Percentiles rank a stretch among this genome's conserved stretches.
These are phyloP conservation scores for Clavulina sp. DNA, from an alignment of 768 basidiomycete genomes.

Conservation along the genomic window DNA sequence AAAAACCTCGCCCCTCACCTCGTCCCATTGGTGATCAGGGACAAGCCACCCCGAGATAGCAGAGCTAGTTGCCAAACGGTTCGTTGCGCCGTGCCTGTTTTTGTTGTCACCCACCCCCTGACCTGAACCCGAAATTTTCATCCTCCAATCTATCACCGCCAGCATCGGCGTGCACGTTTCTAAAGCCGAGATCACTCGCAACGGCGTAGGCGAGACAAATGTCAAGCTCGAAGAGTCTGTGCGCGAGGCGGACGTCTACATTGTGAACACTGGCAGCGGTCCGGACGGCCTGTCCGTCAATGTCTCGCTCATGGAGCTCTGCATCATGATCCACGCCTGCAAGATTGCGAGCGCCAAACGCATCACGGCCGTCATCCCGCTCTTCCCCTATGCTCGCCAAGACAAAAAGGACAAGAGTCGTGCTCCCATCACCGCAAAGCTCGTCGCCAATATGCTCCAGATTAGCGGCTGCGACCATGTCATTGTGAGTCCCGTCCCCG, in stretches of 20 bases:
- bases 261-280: conserved; percentile 83
- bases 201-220: conserved; percentile 79
- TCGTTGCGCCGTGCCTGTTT: conserved; percentile 15
- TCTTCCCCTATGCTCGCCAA: conserved; percentile 93
- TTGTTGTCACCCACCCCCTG: conserved; percentile 1
- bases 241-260: conserved; percentile 96
- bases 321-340: conserved; percentile 99
- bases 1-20: conserved; percentile 1
- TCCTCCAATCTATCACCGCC: conserved; percentile 8
- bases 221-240: conserved; percentile 90
- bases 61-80: conserved; percentile 86
- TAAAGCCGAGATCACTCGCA: conserved; percentile 72
- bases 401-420: conserved; percentile 99
- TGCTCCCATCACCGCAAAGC: conserved; percentile 93
- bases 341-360: conserved; percentile 97
- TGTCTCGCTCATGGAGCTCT: conserved; percentile 91
- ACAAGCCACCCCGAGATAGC: conserved; percentile 93
- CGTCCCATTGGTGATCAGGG: conserved; percentile 28
- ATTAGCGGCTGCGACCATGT: conserved; percentile 91
- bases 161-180: conserved; percentile 83
- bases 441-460: conserved; percentile 95
- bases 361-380: conserved; percentile 95
- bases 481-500: conserved; percentile 36
- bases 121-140: no score
- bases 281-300: conserved; percentile 39